Evolutionary conservation across 257 asterid genomes (phyloP).

Genomic region (Anisodus tanguticus): DNA sequence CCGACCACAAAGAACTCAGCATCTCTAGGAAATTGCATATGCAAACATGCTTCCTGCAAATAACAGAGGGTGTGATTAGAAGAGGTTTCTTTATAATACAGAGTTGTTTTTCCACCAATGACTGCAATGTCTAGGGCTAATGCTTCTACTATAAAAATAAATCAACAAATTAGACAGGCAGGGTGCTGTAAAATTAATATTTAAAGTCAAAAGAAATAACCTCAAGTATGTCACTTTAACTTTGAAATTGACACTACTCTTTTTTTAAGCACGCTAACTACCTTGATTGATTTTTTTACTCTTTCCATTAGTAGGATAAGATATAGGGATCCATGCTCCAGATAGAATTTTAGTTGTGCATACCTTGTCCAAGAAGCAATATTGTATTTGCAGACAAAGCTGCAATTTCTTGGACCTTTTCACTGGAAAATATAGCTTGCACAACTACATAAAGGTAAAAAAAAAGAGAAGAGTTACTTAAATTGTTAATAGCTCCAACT

Average conservation of each 20-base stretch:
- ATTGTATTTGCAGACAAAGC: slow-evolving; percentile 66
- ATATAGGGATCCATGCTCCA: background rate
- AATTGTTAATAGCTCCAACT: slow-evolving; percentile 28
- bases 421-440: slow-evolving; percentile 72
- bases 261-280: background rate
- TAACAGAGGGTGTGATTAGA: slow-evolving; percentile 7
- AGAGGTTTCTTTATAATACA: background rate
- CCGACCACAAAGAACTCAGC: slow-evolving; percentile 46
- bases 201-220: background rate
- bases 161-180: background rate
- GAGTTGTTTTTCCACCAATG: background rate
- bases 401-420: slow-evolving; percentile 72
- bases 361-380: slow-evolving; percentile 88
- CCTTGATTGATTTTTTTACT: background rate
- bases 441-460: slow-evolving; percentile 46
- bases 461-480: slow-evolving; percentile 26
- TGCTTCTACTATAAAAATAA: background rate
- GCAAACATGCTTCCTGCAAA: slow-evolving; percentile 75
- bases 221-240: slow-evolving; percentile 10
- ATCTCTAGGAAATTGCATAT: slow-evolving; percentile 60
- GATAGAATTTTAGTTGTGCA: slow-evolving; percentile 23
- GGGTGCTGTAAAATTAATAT: background rate
- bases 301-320: background rate
- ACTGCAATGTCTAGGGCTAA: background rate
- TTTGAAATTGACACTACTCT: background rate